Evolutionary conservation across 495 filamentous ascomycete species (phyloP), one percentile per base, ranked within the genome.

Genomic region (Tuber brumale): DNA sequence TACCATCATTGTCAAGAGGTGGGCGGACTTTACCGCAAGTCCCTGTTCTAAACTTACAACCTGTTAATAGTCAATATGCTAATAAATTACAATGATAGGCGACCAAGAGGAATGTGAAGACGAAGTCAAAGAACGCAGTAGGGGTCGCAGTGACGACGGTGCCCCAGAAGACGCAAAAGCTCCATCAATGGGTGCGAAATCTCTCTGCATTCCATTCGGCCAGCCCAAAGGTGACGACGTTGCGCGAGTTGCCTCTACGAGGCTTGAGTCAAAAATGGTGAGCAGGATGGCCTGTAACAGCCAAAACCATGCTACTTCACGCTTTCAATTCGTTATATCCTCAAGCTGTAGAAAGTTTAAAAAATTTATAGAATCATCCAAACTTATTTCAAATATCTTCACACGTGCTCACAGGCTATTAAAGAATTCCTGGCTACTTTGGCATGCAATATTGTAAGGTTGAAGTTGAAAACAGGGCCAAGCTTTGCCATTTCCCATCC

Each of bases 171-270:
- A 94, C 81, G 87, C 92, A 80, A 91, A 90, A 81, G 92, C 92
- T 31, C 95, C 95, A 70, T 91, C 89, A 77, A 98, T 98, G 96
- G 95, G 95, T 76, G 96, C 95, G 82, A 98, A 99, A 89, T 92
- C 90, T 76, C 87, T 99, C 81, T 99, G 95, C 84, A 97, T 99
- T 87, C 95, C 96, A 35, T 97, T 97, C 83, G 93, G 97, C 78
- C 95, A 98, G 88, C 94, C 95, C 44, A 90, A 91, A 79, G 93
- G 90, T 19, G 74, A 81, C 27, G 42, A 83, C 73, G 73, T 75
- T 45, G 84, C 97, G 81, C 16, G n/a, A n/a, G n/a, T n/a, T n/a
- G n/a, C n/a, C n/a, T n/a, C n/a, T n/a, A n/a, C n/a, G n/a, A n/a
- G n/a, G n/a, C n/a, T n/a, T n/a, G n/a, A n/a, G n/a, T n/a, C n/a